Conservation (phyloP, 805 yeast genomes). For the Lipomyces orientalis region DNA sequence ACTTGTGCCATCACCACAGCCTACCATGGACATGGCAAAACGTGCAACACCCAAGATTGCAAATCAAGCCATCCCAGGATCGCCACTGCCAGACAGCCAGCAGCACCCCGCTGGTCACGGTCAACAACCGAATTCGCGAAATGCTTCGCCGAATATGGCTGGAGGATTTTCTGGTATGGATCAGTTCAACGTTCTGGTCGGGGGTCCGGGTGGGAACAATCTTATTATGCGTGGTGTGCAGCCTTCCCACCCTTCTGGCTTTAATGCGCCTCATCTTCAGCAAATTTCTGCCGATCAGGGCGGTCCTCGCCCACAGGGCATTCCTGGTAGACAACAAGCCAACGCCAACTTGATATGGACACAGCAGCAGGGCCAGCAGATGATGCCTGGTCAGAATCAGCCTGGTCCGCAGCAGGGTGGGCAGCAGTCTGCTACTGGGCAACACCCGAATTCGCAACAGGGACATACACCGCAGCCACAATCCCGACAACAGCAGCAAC, state of each 20-base stretch:
- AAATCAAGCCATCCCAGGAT: slow-evolving; percentile 39
- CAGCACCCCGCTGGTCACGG: slow-evolving; percentile 22
- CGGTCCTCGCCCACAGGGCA: slow-evolving; percentile 16
- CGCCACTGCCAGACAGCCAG: slow-evolving; percentile 38
- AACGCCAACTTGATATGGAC: slow-evolving; percentile 29
- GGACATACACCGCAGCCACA: slow-evolving; percentile 10
- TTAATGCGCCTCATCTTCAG: slow-evolving; percentile 26
- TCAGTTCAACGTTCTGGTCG: slow-evolving; percentile 43
- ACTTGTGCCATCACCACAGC: slow-evolving; percentile 30
- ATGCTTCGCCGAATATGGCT: slow-evolving; percentile 43
- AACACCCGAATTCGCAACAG: neutral
- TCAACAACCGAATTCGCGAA: slow-evolving; percentile 27
- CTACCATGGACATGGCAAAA: slow-evolving; percentile 37
- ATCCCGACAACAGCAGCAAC: slow-evolving; percentile 27
- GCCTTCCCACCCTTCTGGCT: slow-evolving; percentile 23
- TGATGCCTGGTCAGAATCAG: slow-evolving; percentile 16
- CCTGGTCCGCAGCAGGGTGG: slow-evolving; percentile 7
- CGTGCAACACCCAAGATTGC: slow-evolving; percentile 44
- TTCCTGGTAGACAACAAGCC: slow-evolving; percentile 14
- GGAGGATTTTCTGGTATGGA: slow-evolving; percentile 41
- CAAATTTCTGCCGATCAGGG: slow-evolving; percentile 21
- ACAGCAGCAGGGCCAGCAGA: slow-evolving; percentile 16
- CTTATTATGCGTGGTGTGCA: slow-evolving; percentile 32
- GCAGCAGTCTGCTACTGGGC: neutral
- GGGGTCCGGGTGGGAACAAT: slow-evolving; percentile 33